A percentile compares a stretch with the other conserved stretches of the same genome.
Conservation (phyloP, 805 yeast species). For the Wickerhamiella spandovensis region DNA sequence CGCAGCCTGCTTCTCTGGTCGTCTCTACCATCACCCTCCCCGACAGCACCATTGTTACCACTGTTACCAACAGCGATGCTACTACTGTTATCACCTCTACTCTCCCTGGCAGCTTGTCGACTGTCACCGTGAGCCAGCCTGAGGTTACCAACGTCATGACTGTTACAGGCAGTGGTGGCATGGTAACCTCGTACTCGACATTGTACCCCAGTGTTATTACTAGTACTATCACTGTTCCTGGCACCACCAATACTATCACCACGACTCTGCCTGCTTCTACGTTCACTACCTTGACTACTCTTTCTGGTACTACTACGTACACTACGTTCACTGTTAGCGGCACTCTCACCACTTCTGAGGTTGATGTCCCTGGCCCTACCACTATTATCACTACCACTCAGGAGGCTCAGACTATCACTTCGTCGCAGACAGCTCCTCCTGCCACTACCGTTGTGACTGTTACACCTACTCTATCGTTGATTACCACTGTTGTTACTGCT, state of each 20-base stretch:
- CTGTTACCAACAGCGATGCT: neutral
- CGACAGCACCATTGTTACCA: neutral
- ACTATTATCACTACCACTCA: neutral
- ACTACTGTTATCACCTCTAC: neutral
- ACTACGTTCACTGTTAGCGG: neutral
- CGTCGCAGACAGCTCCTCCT: neutral
- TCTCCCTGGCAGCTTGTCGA: neutral
- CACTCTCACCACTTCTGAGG: neutral
- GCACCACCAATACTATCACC: neutral
- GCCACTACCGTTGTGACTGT: neutral
- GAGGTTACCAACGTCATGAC: neutral
- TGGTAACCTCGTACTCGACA: neutral
- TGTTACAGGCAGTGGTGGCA: neutral
- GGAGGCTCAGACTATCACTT: neutral
- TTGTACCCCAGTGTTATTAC: conserved; percentile 1
- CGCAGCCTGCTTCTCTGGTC: neutral
- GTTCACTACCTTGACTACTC: neutral
- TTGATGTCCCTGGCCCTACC: neutral
- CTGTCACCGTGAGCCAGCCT: neutral
- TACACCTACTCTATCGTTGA: neutral
- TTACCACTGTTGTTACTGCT: neutral
- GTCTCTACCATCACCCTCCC: conserved; percentile 3
- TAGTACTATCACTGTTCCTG: neutral
- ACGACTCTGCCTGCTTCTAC: conserved; percentile 3
- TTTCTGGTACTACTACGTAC: neutral